Conservation (phyloP, 352 stramenopile species). For the Halophytophthora polymorphica region DNA sequence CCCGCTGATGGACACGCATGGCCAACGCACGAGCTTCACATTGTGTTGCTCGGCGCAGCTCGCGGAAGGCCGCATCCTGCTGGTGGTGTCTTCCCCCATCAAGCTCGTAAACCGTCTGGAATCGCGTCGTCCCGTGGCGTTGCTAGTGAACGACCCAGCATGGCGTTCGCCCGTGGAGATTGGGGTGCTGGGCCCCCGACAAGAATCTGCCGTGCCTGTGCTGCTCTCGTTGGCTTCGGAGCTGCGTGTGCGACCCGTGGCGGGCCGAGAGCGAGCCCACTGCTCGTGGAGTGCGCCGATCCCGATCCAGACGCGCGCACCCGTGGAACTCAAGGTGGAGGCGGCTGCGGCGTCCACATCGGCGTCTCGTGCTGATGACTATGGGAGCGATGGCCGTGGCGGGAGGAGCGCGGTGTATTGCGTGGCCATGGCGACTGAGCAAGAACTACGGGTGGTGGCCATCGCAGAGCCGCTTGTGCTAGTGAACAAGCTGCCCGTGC, state of each 20-base stretch:
- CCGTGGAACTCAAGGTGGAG: constrained; percentile 63
- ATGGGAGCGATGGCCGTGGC: constrained; percentile 13
- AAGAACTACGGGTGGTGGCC: constrained; percentile 60
- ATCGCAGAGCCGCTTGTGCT: constrained; percentile 72
- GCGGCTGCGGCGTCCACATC: constrained; percentile 31
- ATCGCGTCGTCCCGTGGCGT: constrained; percentile 50
- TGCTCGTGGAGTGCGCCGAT: constrained; percentile 78
- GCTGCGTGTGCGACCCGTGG: constrained; percentile 57
- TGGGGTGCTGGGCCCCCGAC: constrained; percentile 46
- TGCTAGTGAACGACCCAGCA: constrained; percentile 80
- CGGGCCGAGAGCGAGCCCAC: constrained; percentile 19
- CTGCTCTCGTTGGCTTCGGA: constrained; percentile 66
- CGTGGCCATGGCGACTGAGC: constrained; percentile 58
- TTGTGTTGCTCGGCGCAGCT: constrained; percentile 67
- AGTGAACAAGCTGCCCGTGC: constrained; percentile 76
- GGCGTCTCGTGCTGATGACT: constrained; percentile 13
- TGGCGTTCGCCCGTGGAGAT: constrained; percentile 75
- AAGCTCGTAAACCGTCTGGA: constrained; percentile 69
- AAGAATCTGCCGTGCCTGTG: constrained; percentile 69
- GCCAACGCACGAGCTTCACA: constrained; percentile 49
- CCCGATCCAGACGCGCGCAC: constrained; percentile 64
- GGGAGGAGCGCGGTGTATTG: constrained; percentile 58
- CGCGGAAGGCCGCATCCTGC: constrained; percentile 73
- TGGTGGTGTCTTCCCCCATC: constrained; percentile 77
- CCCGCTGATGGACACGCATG: constrained; percentile 48